Evolutionary conservation across 306 rosid genomes (phyloP).

Genomic region (Echinosophora koreensis): DNA sequence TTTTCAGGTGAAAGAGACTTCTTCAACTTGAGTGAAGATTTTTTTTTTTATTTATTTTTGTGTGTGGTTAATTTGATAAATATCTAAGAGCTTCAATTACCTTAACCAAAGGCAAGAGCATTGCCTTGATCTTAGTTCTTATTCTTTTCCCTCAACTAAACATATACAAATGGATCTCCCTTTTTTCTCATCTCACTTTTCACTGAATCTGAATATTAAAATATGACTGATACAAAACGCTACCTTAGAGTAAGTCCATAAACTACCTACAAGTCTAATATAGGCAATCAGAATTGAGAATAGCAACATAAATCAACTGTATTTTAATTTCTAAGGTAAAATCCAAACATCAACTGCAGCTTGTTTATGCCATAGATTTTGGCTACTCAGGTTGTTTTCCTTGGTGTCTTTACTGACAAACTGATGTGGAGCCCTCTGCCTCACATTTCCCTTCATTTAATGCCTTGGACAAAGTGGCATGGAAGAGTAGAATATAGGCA

Average conservation of each 20-base stretch:
- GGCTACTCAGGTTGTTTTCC: constrained; percentile 44
- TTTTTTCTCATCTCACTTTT: too few relatives aligned
- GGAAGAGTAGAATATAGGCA: constrained; percentile 2
- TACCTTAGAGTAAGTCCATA: constrained; percentile 3
- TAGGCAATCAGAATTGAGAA: neutral
- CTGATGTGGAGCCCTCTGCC: constrained; percentile 20
- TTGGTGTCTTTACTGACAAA: constrained; percentile 30
- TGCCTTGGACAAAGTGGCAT: constrained; percentile 43
- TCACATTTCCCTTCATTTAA: constrained; percentile 20
- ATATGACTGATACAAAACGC: too few relatives aligned
- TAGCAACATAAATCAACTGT: neutral
- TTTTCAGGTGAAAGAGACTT: constrained; percentile 43
- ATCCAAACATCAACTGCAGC: constrained; percentile 40
- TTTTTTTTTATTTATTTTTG: neutral
- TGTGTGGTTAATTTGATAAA: neutral
- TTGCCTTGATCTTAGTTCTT: neutral
- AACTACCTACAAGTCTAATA: constrained; percentile 26
- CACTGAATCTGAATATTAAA: too few relatives aligned
- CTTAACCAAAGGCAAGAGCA: constrained; percentile 4
- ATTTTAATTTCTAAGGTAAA: constrained; percentile 21
- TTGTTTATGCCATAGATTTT: constrained; percentile 35
- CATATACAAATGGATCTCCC: neutral
- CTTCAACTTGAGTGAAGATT: constrained; percentile 13
- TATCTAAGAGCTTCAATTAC: constrained; percentile 7
- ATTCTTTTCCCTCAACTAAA: constrained; percentile 25